phyloP scores from a whole-genome alignment of 352 stramenopile genomes.

The Globisporangium sylvaticum region DNA sequence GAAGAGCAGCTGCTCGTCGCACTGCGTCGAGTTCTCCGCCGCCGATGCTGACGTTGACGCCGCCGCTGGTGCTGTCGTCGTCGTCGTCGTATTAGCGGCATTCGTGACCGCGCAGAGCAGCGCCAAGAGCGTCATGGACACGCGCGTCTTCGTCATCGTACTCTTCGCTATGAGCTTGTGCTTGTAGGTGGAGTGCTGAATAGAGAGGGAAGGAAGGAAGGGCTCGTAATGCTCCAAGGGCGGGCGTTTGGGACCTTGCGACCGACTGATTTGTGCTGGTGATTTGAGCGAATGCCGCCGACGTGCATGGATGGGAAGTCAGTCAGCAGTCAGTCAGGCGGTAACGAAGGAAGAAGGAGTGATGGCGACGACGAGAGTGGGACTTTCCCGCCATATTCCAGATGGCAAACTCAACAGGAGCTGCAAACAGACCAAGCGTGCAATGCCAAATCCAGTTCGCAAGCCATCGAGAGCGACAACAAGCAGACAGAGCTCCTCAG shows the following conservation, averaged over 20 bases:
- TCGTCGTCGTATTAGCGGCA: constrained; percentile 5
- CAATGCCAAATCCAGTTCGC: neutral
- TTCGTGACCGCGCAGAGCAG: neutral
- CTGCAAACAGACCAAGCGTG: neutral
- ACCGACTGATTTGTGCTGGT: neutral
- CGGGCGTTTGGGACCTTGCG: neutral
- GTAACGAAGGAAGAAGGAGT: neutral
- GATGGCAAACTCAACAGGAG: neutral
- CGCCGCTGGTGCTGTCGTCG: neutral
- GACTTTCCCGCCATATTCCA: neutral
- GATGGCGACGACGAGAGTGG: neutral
- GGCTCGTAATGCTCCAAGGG: neutral
- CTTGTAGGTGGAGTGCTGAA: neutral
- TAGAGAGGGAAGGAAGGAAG: neutral
- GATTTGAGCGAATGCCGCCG: neutral
- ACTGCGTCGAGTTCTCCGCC: constrained; percentile 13
- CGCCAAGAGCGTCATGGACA: constrained; percentile 2
- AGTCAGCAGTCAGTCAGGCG: neutral
- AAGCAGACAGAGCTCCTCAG: too few relatives aligned
- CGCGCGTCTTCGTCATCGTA: neutral
- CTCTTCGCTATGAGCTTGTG: neutral
- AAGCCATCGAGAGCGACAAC: too few relatives aligned
- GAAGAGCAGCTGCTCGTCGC: constrained; percentile 35
- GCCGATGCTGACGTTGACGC: too few relatives aligned
- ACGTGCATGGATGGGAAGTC: neutral